Percentiles rank a stretch among this genome's conserved stretches.
phyloP scores from a whole-genome alignment of 2,329 filamentous ascomycete genomes.

The Pleurostoma richardsiae region DNA sequence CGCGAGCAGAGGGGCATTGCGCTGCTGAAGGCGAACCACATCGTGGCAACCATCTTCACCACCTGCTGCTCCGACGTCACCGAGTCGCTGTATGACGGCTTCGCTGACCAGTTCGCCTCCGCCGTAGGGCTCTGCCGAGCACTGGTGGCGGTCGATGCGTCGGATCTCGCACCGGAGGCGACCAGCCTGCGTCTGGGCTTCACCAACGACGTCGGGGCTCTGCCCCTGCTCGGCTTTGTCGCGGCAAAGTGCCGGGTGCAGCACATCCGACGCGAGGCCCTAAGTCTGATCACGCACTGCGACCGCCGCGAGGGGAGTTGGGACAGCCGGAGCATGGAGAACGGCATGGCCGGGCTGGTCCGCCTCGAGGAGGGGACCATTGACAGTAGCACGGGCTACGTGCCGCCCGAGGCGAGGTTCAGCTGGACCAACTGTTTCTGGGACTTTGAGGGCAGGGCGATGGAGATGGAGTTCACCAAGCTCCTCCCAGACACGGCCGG shows the following conservation, averaged over 20 bases:
- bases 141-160: constrained; percentile 1
- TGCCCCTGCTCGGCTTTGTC: constrained; percentile 16
- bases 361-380: constrained; percentile 11
- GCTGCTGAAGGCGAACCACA: constrained; percentile 14
- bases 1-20: constrained; percentile 7
- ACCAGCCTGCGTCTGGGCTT: constrained; percentile 11
- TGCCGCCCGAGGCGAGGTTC: neutral
- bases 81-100: constrained; percentile 17
- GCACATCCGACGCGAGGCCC: constrained; percentile 9
- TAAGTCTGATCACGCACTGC: constrained; percentile 9
- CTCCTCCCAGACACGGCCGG: neutral
- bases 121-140: constrained; percentile 9
- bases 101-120: constrained; percentile 14
- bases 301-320: constrained; percentile 17
- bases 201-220: constrained; percentile 16
- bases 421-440: neutral
- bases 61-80: constrained; percentile 18
- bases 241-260: constrained; percentile 15
- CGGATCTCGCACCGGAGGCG: neutral
- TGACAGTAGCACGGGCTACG: constrained; percentile 5
- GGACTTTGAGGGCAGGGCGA: neutral
- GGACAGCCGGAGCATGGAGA: constrained; percentile 15
- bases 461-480: neutral
- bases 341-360: constrained; percentile 12
- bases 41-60: constrained; percentile 11